Base-by-base conservation (phyloP, 495 filamentous ascomycete genomes). In the Chaetomium tenue region DNA sequence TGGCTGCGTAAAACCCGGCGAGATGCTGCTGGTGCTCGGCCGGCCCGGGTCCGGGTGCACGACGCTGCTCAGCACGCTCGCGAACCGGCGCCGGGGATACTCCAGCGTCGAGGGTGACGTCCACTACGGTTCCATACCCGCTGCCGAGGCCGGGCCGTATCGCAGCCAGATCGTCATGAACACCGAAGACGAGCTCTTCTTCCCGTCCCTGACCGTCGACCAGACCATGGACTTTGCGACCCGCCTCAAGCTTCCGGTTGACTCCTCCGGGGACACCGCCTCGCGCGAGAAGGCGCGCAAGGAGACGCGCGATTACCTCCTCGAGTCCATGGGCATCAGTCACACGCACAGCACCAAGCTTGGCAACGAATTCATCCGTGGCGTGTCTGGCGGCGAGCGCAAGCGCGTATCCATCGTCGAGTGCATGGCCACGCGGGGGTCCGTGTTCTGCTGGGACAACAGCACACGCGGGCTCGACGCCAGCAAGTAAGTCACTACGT, bases 11-110 rank as follows among this genome's bases (percentile, higher is more conserved):
- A 86, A 87, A 69, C 86, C 83, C 26, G 91, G 91, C 16, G 91
- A 94, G 77, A 91, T 91, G 87, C 77, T 94, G 47, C 80, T 93
- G 20, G 90, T 93, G 0, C 80, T 93, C 23, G 91, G 90, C 20
- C 85, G 87, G 25, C 91, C 91, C 16, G 91, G 88, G 64, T 74
- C 74, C 28, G 91, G 91, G 18, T 95, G 91, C 70, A 90, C 91
- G 0, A 89, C 90, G 0, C 90, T 93, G 60, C 78, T 95, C n/a
- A 93, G 91, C 69, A 78, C 87, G 15, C 84, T 95, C 44, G 81
- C 87, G 15, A 92, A 92, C 67, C 86, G 88, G 68, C 78, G 89
- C 6, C 79, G 78, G 63, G 89, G 90, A 54, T 93, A 89, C 65
- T 83, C 85, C 9, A 81, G 78, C 6, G 78, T 93, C 5, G 81